Evolutionary conservation across 352 stramenopile genomes (phyloP), one percentile per base, ranked within the genome.

Genomic region (Globisporangium acanthophoron): DNA sequence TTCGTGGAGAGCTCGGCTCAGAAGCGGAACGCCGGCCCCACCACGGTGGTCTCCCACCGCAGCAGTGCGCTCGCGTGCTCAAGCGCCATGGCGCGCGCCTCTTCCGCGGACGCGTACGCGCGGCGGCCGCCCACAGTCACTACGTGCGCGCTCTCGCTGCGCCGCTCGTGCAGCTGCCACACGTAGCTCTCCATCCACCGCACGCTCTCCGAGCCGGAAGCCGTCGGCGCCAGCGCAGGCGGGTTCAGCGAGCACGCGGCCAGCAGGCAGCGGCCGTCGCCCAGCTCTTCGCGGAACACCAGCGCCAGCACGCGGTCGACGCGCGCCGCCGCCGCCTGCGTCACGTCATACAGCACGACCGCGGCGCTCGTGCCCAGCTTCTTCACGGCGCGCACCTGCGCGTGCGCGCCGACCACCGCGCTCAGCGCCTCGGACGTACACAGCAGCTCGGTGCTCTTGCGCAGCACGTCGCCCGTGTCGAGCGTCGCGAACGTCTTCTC

Each of bases 101-200:
- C 58, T 1, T 41, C 56, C 1, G 12, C 13, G 27, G 31, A 40
- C 27, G 27, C 16, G 66, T 39, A 45, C 44, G 18, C 44, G 54
- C 62, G 39, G 70, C 64, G 51, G 84, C 77, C 58, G 45, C 58
- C 51, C 15, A 58, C 20, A 3, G 73, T 78, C 53, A 91, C 71
- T 73, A 83, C 78, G 43, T 88, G 74, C 31, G 27, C 51, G 21
- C 21, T 27, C 37, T 64, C 58, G 43, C 35, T 35, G 33, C 45
- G 52, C 35, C 29, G 52, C 52, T 64, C 58, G 45, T 55, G 52
- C 21, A 58, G 21, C 33, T 59, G 41, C 81, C 81, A 91, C 69
- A 86, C 87, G 31, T 82, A 87, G 74, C 86, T 88, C 21, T 89
- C 78, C 75, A 91, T 85, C 81, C 78, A 89, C 65, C 87, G 75